Base-by-base conservation (phyloP, 179 eudicot species). In the Gypsophila paniculata region DNA sequence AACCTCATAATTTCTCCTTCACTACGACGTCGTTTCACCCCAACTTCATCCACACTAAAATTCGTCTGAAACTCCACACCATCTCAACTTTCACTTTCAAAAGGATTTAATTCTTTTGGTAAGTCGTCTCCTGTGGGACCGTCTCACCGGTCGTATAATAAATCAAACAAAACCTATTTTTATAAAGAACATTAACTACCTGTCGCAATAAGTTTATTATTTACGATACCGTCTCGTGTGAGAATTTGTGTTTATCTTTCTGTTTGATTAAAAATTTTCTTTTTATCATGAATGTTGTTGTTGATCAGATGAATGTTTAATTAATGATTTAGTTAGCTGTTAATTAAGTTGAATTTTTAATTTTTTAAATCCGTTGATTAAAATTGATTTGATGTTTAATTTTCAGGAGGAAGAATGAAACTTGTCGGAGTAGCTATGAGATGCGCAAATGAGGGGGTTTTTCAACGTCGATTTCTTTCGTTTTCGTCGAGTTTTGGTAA, bases 341-440 rank as follows among this genome's bases (percentile, higher is more conserved):
- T n/a, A n/a, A n/a, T n/a, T n/a, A n/a, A n/a, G n/a, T n/a, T n/a
- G n/a, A n/a, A 52, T 70, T 57, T 19, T 49, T 70, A 2, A 34
- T 8, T 61, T 15, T 23, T 23, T 7, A 22, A 1, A 8, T 23
- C 49, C 13, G 8, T 44, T 49, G 22, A 49, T 21, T 44, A 44
- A 44, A 44, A 44, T 44, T 44, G 49, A 44, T 44, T 44, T 44
- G 11, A 44, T 44, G 4, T 36, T 36, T 68, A 6, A 6, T 15
- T 75, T 29, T 53, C 77, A 74, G 81, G 70, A 63, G 77, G 46
- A 69, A 70, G 60, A 36, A 87, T 90, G 92, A 88, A 74, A 71
- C 76, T 82, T n/a, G 10, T 79, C 73, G 70, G 74, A 53, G 77
- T 78, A 48, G 81, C 74, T 9, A 65, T 72, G 21, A 76, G 80